These are phyloP conservation scores for Starmerella stigmatis DNA, from an alignment of 805 yeast genomes.

Conservation along the genomic window DNA sequence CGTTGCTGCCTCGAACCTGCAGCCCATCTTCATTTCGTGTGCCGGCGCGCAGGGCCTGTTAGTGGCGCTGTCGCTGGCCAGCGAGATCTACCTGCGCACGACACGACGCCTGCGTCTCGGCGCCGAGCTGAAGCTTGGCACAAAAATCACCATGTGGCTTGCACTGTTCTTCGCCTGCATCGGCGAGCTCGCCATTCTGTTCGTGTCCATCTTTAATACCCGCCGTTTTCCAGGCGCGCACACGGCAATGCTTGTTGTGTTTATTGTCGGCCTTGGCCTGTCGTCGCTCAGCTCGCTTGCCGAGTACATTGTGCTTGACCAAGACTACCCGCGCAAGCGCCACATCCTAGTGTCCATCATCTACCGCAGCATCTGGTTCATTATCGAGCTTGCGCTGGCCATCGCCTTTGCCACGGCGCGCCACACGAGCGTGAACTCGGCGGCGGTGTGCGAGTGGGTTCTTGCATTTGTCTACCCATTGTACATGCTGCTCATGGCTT, in stretches of 20 bases:
- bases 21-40: conserved; percentile 75
- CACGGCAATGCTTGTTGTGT: conserved; percentile 57
- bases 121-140: conserved; percentile 6
- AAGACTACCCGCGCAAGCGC: conserved; percentile 32
- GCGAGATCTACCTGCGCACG: conserved; percentile 55
- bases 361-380: conserved; percentile 54
- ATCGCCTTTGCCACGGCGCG: conserved; percentile 41
- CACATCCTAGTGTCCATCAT: conserved; percentile 35
- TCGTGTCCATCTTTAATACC: conserved; percentile 67
- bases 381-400: conserved; percentile 57
- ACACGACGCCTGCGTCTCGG: conserved; percentile 44
- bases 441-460: conserved; percentile 73
- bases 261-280: conserved; percentile 58
- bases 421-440: conserved; percentile 35
- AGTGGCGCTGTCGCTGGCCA: conserved; percentile 50
- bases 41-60: conserved; percentile 68
- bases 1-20: conserved; percentile 66
- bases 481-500: conserved; percentile 49
- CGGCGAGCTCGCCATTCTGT: conserved; percentile 62
- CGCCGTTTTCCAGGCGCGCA: conserved; percentile 42
- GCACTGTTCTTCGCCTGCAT: conserved; percentile 41
- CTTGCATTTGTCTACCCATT: conserved; percentile 75
- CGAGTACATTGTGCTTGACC: conserved; percentile 41
- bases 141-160: conserved; percentile 31
- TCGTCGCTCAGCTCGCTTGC: conserved; percentile 38